These are phyloP conservation scores for Gynandropsis gynandra DNA, from an alignment of 345 rosid genomes.

Conservation along the genomic window DNA sequence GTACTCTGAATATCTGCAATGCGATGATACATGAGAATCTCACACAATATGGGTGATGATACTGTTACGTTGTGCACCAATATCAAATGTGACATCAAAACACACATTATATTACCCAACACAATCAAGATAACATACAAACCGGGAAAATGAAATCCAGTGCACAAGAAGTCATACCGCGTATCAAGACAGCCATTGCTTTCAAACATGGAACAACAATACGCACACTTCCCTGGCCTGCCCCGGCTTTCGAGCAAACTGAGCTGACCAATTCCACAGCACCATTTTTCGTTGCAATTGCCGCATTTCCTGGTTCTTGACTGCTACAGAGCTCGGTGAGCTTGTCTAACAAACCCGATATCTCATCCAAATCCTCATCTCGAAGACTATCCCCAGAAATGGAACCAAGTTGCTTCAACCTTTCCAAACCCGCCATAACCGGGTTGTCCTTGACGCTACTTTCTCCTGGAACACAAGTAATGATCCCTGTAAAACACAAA, in stretches of 20 bases:
- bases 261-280: slow-evolving; percentile 61
- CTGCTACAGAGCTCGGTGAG: slow-evolving; percentile 36
- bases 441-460: slow-evolving; percentile 52
- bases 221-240: slow-evolving; percentile 1
- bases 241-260: slow-evolving; percentile 45
- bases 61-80: neutral
- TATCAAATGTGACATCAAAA: neutral
- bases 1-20: slow-evolving; percentile 61
- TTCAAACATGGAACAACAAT: slow-evolving; percentile 49
- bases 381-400: slow-evolving; percentile 20
- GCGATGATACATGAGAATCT: slow-evolving; percentile 3
- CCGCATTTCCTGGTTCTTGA: slow-evolving; percentile 47
- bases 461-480: slow-evolving; percentile 70
- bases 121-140: neutral
- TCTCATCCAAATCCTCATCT: slow-evolving; percentile 36
- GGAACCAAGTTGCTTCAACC: slow-evolving; percentile 36
- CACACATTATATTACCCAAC: neutral
- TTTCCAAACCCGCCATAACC: slow-evolving; percentile 50
- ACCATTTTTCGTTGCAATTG: slow-evolving; percentile 60
- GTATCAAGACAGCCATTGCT: slow-evolving; percentile 46
- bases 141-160: neutral
- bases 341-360: slow-evolving; percentile 37
- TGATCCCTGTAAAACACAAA: slow-evolving; percentile 44
- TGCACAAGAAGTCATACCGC: slow-evolving; percentile 40
- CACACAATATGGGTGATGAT: neutral